Conservation (phyloP, 164 flowering plant species). For the Vitis amurensis region DNA sequence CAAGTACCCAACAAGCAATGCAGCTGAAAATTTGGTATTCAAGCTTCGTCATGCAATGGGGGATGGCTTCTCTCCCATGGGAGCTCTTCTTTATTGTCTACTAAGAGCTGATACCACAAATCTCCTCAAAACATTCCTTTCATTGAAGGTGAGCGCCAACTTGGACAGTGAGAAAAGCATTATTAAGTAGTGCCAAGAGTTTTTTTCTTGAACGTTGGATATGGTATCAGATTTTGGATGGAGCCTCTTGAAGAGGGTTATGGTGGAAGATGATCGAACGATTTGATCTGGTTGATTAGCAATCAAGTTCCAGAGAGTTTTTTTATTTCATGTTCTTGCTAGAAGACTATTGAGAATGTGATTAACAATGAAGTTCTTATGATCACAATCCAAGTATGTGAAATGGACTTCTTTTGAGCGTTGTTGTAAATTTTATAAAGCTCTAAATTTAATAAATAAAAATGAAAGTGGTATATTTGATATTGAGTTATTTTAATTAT, state of each 20-base stretch:
- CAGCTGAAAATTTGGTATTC: conserved; percentile 44
- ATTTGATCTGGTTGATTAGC: conserved; percentile 21
- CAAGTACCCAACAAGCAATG: conserved; percentile 55
- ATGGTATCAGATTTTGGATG: conserved; percentile 34
- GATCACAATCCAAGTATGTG: too few relatives aligned
- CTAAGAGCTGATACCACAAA: conserved; percentile 56
- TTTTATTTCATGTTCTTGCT: too few relatives aligned
- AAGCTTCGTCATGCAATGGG: conserved; percentile 75
- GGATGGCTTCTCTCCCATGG: conserved; percentile 72
- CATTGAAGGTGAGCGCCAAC: conserved; percentile 1
- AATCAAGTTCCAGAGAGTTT: too few relatives aligned
- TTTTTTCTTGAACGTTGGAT: conserved; percentile 20
- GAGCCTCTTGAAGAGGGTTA: conserved; percentile 41
- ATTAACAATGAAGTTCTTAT: too few relatives aligned
- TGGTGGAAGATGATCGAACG: conserved; percentile 42
- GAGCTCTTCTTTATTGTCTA: conserved; percentile 52
- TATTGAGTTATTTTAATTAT: too few relatives aligned
- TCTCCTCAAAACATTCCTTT: conserved; percentile 50
- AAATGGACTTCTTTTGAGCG: too few relatives aligned
- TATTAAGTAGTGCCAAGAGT: conserved; percentile 12
- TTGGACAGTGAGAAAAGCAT: background rate
- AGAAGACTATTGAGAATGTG: too few relatives aligned
- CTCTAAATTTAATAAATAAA: too few relatives aligned
- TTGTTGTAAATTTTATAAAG: too few relatives aligned
- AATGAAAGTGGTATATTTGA: too few relatives aligned